Conservation (phyloP, 805 yeast species). For the Metschnikowia noctiluminum region DNA sequence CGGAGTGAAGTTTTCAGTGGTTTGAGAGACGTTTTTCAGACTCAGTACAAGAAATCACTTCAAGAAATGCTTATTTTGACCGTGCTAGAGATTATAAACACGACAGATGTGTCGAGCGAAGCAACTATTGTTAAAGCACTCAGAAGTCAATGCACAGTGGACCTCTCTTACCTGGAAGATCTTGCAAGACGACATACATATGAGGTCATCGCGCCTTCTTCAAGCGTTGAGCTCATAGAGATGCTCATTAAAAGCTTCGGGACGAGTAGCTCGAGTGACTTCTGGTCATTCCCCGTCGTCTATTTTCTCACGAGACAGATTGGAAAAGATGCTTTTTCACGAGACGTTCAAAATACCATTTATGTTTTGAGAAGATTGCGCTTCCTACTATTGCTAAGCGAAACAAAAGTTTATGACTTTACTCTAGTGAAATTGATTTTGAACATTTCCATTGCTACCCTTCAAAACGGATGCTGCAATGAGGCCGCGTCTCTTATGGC, state of each 20-base stretch:
- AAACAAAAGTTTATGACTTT: background rate
- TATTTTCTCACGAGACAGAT: conserved; percentile 38
- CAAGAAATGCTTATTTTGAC: conserved; percentile 28
- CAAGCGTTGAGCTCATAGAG: conserved; percentile 25
- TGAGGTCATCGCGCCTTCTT: conserved; percentile 13
- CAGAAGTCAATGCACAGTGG: background rate
- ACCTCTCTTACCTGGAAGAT: background rate
- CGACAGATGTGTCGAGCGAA: conserved; percentile 40
- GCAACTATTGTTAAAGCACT: conserved; percentile 4
- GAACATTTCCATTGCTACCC: conserved; percentile 3
- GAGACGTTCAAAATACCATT: background rate
- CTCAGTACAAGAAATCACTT: conserved; percentile 21
- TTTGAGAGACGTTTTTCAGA: conserved; percentile 16
- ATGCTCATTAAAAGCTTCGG: conserved; percentile 24
- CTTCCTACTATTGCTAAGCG: conserved; percentile 8
- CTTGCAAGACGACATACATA: background rate
- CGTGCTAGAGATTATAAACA: conserved; percentile 33
- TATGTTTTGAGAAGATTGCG: conserved; percentile 7
- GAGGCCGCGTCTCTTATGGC: conserved; percentile 14
- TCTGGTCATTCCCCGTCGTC: conserved; percentile 35
- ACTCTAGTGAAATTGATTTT: background rate
- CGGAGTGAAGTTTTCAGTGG: conserved; percentile 29
- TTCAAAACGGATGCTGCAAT: background rate
- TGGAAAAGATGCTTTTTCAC: conserved; percentile 1
- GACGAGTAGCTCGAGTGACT: conserved; percentile 7